phyloP scores from a whole-genome alignment of 1,139 yeast genomes.

The Suhomyces ambrosiae region DNA sequence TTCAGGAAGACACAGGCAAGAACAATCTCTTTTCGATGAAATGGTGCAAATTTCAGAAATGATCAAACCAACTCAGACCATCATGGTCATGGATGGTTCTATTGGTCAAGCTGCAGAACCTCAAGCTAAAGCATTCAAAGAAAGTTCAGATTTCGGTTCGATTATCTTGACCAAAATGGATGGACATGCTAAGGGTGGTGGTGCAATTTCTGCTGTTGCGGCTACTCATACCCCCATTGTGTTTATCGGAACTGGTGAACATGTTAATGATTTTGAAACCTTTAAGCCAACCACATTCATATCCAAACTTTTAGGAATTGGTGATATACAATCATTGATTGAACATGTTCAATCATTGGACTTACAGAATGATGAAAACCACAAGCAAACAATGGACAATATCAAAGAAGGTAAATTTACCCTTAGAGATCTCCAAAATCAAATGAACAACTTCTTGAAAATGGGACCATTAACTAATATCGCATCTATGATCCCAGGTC shows the following conservation, averaged over 20 bases:
- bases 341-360: conserved; percentile 91
- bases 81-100: conserved; percentile 96
- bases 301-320: conserved; percentile 89
- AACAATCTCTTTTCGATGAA: conserved; percentile 85
- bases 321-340: conserved; percentile 90
- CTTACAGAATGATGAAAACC: conserved; percentile 65
- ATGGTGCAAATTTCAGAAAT: conserved; percentile 91
- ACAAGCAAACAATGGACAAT: conserved; percentile 89
- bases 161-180: conserved; percentile 96
- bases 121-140: conserved; percentile 93
- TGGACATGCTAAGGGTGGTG: conserved; percentile 99
- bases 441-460: conserved; percentile 91
- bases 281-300: conserved; percentile 89
- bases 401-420: conserved; percentile 95
- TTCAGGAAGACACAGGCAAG: conserved; percentile 97
- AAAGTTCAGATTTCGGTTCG: conserved; percentile 90
- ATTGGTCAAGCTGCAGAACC: conserved; percentile 98
- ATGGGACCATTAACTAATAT: conserved; percentile 95
- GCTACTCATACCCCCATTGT: conserved; percentile 96
- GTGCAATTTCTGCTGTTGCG: conserved; percentile 98
- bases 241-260: conserved; percentile 98
- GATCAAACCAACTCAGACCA: conserved; percentile 88
- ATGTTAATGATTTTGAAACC: conserved; percentile 87
- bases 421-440: conserved; percentile 87
- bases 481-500: conserved; percentile 95